These are phyloP conservation scores for Apophysomyces elegans DNA, from an alignment of 371 early-diverging fungal genomes.

Conservation along the genomic window DNA sequence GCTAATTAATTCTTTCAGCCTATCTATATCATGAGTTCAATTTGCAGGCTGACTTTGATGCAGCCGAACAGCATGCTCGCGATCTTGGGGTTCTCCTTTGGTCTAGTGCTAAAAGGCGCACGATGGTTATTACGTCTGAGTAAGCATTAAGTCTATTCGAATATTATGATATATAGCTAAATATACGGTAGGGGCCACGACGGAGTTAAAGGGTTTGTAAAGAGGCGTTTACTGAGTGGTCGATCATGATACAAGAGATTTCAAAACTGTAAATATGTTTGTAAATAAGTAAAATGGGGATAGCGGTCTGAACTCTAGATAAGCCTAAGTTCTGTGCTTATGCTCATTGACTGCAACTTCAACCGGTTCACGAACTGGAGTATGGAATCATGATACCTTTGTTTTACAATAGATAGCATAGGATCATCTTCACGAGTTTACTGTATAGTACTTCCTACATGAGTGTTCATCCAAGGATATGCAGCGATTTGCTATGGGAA, in stretches of 20 bases:
- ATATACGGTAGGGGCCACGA: conserved; percentile 51
- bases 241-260: background rate
- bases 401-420: no score
- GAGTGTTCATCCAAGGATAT: no score
- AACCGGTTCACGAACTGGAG: no score
- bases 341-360: no score
- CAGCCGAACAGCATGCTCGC: conserved; percentile 74
- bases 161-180: background rate
- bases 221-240: conserved; percentile 34
- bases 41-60: conserved; percentile 76
- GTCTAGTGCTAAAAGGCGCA: conserved; percentile 65
- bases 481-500: no score
- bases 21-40: conserved; percentile 87
- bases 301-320: no score
- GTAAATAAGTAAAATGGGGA: no score
- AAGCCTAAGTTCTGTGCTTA: no score
- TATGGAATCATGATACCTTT: no score
- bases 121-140: conserved; percentile 68
- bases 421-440: no score
- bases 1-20: conserved; percentile 39
- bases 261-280: background rate
- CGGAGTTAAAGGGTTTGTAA: conserved; percentile 61
- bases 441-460: no score
- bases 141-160: conserved; percentile 25
- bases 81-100: conserved; percentile 83